These are phyloP conservation scores for Haplosporangium sp. DNA, from an alignment of 371 early-diverging fungal species.

Conservation along the genomic window DNA sequence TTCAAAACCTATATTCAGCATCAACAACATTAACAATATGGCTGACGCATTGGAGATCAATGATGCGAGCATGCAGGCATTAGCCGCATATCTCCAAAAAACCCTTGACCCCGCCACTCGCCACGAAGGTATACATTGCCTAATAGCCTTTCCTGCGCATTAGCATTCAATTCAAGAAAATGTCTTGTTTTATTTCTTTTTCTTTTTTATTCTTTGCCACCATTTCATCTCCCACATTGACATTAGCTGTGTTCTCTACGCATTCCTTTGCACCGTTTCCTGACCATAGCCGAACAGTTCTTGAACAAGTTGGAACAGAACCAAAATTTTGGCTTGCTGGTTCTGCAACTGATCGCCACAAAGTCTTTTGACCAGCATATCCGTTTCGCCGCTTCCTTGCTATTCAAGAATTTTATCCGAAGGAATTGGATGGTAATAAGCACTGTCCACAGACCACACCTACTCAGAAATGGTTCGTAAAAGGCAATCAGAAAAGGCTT, in stretches of 20 bases:
- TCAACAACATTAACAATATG: conserved; percentile 10
- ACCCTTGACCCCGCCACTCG: conserved; percentile 81
- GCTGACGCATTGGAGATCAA: conserved; percentile 59
- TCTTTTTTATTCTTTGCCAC: not conserved
- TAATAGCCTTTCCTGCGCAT: no score
- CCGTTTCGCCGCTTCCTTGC: conserved; percentile 86
- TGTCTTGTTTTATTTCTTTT: not conserved
- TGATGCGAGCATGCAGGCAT: conserved; percentile 67
- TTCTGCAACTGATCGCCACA: conserved; percentile 78
- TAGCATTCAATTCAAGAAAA: not conserved
- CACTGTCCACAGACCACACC: not conserved
- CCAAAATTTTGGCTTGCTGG: conserved; percentile 78
- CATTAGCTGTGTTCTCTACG: no score
- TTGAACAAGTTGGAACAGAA: conserved; percentile 72
- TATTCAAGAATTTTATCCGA: conserved; percentile 95
- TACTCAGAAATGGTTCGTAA: not conserved
- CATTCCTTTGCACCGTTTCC: not conserved
- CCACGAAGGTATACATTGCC: conserved; percentile 72
- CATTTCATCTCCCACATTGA: not conserved
- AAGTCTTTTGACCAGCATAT: conserved; percentile 65
- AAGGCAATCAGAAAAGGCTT: not conserved
- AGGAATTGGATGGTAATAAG: conserved; percentile 86
- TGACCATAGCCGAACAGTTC: conserved; percentile 69
- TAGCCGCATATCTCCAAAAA: conserved; percentile 79
- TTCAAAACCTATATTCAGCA: not conserved